Conservation (phyloP, 805 yeast genomes). For the Kregervanrija fluxuum region DNA sequence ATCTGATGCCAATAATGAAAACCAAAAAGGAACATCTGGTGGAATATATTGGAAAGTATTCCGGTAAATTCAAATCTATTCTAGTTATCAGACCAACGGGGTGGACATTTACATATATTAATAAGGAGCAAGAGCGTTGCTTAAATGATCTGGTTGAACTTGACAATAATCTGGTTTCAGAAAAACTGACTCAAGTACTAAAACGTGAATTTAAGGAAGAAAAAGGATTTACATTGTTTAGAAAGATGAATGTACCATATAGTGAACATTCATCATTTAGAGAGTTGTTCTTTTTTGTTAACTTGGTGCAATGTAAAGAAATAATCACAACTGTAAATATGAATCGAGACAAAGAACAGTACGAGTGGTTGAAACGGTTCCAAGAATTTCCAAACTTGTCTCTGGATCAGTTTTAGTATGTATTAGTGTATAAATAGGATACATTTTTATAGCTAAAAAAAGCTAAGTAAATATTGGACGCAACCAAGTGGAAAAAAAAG, state of each 20-base stretch:
- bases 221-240: constrained; percentile 11
- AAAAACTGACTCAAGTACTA: neutral
- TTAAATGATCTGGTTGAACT: constrained; percentile 8
- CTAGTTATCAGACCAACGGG: constrained; percentile 87
- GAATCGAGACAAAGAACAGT: constrained; percentile 16
- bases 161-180: constrained; percentile 1
- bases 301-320: constrained; percentile 38
- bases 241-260: constrained; percentile 48
- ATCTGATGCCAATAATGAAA: constrained; percentile 64
- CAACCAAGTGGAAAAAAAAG: too few relatives aligned
- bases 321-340: constrained; percentile 77
- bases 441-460: too few relatives aligned
- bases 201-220: constrained; percentile 7
- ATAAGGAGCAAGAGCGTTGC: neutral
- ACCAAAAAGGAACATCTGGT: constrained; percentile 38
- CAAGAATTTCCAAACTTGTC: constrained; percentile 4
- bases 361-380: constrained; percentile 33
- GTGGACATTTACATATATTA: constrained; percentile 55
- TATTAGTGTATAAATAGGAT: too few relatives aligned
- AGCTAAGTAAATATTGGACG: too few relatives aligned
- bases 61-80: constrained; percentile 45
- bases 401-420: too few relatives aligned
- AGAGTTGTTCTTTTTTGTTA: constrained; percentile 65
- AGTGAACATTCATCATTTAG: constrained; percentile 90
- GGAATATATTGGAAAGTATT: constrained; percentile 42